Evolutionary conservation across 2,329 filamentous ascomycete species (phyloP).

Genomic region (Penicillium glabrum): DNA sequence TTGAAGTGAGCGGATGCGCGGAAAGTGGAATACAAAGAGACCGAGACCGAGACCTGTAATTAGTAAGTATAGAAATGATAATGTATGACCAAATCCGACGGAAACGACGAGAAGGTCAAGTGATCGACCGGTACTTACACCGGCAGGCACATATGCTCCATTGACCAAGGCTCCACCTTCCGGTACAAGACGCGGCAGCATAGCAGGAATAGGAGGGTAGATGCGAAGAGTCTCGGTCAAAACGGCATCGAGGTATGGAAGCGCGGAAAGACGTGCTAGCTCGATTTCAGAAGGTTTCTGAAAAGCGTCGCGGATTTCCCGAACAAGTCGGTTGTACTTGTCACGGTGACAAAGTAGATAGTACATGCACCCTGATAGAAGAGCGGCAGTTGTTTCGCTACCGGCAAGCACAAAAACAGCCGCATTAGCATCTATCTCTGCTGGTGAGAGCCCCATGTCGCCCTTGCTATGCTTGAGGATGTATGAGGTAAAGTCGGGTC

Average conservation of each 20-base stretch:
- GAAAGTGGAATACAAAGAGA: constrained; percentile 15
- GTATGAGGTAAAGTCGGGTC: constrained; percentile 26
- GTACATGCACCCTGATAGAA: constrained; percentile 23
- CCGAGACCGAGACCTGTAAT: constrained; percentile 15
- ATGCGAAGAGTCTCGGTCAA: constrained; percentile 27
- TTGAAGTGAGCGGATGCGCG: constrained; percentile 16
- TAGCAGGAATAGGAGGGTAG: constrained; percentile 30
- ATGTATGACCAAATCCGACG: not conserved
- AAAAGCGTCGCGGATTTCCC: constrained; percentile 29
- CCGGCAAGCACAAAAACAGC: constrained; percentile 25
- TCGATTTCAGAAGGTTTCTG: constrained; percentile 18
- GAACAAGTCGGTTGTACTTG: constrained; percentile 18
- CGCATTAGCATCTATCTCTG: constrained; percentile 25
- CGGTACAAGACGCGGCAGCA: constrained; percentile 31
- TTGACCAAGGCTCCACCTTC: constrained; percentile 28
- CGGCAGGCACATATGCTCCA: constrained; percentile 24
- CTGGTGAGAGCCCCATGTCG: constrained; percentile 11
- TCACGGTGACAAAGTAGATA: constrained; percentile 22
- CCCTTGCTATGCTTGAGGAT: constrained; percentile 22
- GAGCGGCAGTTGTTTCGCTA: constrained; percentile 26
- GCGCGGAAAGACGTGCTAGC: constrained; percentile 10
- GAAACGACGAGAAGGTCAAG: too few species aligned
- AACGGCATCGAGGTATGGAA: constrained; percentile 28
- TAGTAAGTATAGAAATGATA: not conserved
- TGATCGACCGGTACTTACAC: constrained; percentile 13